phyloP scores from a whole-genome alignment of 1,139 yeast genomes.

The Pichia sp. region DNA sequence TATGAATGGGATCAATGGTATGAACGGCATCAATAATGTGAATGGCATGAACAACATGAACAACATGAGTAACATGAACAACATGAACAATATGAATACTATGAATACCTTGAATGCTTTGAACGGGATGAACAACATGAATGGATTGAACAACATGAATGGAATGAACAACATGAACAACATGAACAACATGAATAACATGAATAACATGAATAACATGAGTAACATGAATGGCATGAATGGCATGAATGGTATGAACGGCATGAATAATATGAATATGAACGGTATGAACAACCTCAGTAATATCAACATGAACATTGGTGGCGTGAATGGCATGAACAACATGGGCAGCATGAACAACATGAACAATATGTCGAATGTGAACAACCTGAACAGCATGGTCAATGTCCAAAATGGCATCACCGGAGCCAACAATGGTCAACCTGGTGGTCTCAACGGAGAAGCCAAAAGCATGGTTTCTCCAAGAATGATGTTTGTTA shows the following conservation, averaged over 20 bases:
- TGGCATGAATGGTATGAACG: background rate
- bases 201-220: background rate
- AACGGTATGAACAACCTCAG: slow-evolving; percentile 1
- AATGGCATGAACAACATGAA: slow-evolving; percentile 4
- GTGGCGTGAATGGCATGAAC: slow-evolving; percentile 2
- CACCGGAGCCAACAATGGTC: background rate
- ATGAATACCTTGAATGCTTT: slow-evolving; percentile 5
- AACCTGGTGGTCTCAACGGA: slow-evolving; percentile 8
- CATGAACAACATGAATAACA: slow-evolving; percentile 6
- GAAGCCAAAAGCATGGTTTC: slow-evolving; percentile 7
- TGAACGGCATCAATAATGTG: slow-evolving; percentile 10
- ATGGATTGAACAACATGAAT: slow-evolving; percentile 6
- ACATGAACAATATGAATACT: slow-evolving; percentile 5
- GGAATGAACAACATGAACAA: slow-evolving; percentile 1
- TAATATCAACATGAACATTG: slow-evolving; percentile 1
- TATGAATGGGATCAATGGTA: slow-evolving; percentile 7
- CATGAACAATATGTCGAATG: slow-evolving; percentile 1
- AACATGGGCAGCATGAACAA: slow-evolving; percentile 4
- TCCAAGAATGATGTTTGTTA: slow-evolving; percentile 12
- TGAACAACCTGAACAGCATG: slow-evolving; percentile 9
- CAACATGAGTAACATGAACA: slow-evolving; percentile 1
- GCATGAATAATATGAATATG: slow-evolving; percentile 2
- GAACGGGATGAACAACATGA: slow-evolving; percentile 6
- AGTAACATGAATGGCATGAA: background rate
- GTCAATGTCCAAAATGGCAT: background rate